phyloP scores from a whole-genome alignment of 768 basidiomycete genomes.

The Lactarius trivialis region DNA sequence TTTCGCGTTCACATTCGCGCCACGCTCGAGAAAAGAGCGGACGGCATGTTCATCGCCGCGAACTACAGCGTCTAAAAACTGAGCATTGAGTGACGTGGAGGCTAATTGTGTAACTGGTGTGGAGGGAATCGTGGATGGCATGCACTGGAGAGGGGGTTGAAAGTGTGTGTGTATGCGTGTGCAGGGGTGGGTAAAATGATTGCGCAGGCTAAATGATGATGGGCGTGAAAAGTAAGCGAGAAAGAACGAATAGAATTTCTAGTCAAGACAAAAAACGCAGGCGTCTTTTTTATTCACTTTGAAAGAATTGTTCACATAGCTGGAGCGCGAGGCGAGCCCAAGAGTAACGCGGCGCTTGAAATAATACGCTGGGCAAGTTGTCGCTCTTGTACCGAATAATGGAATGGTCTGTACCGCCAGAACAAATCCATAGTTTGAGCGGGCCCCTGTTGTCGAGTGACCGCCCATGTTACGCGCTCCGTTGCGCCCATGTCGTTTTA shows the following conservation, averaged over 20 bases:
- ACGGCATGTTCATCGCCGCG: slow-evolving; percentile 51
- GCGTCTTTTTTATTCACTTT: slow-evolving; percentile 11
- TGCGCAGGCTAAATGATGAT: slow-evolving; percentile 4
- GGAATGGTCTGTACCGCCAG: neutral
- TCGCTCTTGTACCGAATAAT: neutral
- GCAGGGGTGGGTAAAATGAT: neutral
- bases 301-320: slow-evolving; percentile 6
- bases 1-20: slow-evolving; percentile 63
- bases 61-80: slow-evolving; percentile 40
- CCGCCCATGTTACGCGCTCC: slow-evolving; percentile 6
- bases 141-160: neutral
- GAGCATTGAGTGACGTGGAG: slow-evolving; percentile 9
- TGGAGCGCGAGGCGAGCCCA: slow-evolving; percentile 5
- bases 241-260: slow-evolving; percentile 1
- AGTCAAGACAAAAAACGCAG: neutral
- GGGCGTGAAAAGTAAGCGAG: slow-evolving; percentile 6
- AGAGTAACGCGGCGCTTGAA: neutral
- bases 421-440: neutral
- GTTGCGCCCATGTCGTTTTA: slow-evolving; percentile 7
- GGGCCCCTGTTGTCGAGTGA: neutral
- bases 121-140: slow-evolving; percentile 10
- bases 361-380: neutral
- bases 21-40: slow-evolving; percentile 44
- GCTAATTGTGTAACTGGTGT: neutral
- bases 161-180: neutral